A percentile compares a stretch with the other conserved stretches of the same genome.
Conservation (phyloP, 768 basidiomycete genomes). For the Leccinum fibrillosum region DNA sequence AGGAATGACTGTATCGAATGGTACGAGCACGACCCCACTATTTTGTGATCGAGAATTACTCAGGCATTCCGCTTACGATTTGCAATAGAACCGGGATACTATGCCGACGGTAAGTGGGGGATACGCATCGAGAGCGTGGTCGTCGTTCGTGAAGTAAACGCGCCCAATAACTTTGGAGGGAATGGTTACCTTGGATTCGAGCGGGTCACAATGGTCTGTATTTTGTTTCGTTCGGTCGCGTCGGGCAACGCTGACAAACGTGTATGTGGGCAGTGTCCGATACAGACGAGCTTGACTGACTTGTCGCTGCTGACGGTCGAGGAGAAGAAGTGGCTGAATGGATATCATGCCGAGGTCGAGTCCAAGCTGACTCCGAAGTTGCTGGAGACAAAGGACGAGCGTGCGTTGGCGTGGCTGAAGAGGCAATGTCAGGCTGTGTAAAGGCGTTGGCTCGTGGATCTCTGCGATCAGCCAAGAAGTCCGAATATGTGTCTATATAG, state of each 20-base stretch:
- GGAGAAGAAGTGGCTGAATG: constrained; percentile 83
- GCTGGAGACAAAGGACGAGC: constrained; percentile 39
- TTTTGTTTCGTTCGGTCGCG: neutral
- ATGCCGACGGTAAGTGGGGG: constrained; percentile 86
- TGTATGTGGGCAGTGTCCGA: constrained; percentile 56
- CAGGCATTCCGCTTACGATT: neutral
- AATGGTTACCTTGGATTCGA: constrained; percentile 84
- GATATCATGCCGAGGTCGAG: constrained; percentile 72
- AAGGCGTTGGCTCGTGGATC: neutral
- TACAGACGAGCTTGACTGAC: constrained; percentile 82
- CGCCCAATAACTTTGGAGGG: constrained; percentile 76
- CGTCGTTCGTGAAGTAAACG: constrained; percentile 67
- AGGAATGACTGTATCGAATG: constrained; percentile 90
- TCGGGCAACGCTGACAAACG: neutral
- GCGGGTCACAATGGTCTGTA: constrained; percentile 77
- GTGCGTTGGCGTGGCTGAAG: constrained; percentile 25
- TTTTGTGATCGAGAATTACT: neutral
- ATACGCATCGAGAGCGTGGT: constrained; percentile 93
- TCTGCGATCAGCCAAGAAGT: neutral
- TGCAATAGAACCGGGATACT: constrained; percentile 79
- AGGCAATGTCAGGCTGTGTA: constrained; percentile 15
- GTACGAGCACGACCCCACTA: constrained; percentile 25
- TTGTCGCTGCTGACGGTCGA: constrained; percentile 51
- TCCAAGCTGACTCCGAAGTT: constrained; percentile 50
- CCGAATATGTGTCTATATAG: neutral